Conservation (phyloP, 148 eudicot species). For the Spergularia marina region DNA sequence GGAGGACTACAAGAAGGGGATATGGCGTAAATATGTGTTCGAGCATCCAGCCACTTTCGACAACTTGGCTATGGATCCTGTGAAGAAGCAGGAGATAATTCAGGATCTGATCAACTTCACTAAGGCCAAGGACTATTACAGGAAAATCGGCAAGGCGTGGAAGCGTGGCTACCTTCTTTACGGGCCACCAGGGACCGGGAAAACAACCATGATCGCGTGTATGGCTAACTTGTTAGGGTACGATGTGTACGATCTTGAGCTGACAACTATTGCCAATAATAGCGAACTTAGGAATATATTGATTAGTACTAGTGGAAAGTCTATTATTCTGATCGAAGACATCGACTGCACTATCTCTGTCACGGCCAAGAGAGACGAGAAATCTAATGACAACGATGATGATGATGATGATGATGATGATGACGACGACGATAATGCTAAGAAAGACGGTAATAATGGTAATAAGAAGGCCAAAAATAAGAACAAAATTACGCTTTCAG, state of each 20-base stretch:
- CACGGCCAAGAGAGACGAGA: not conserved
- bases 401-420: too few relatives aligned
- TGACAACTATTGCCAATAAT: slow-evolving; percentile 45
- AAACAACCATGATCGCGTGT: slow-evolving; percentile 58
- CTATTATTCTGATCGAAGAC: slow-evolving; percentile 57
- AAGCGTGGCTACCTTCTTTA: slow-evolving; percentile 60
- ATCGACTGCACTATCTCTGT: slow-evolving; percentile 47
- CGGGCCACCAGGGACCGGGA: slow-evolving; percentile 64
- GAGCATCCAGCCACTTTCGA: slow-evolving; percentile 53
- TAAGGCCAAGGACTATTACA: slow-evolving; percentile 40
- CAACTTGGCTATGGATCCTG: slow-evolving; percentile 40
- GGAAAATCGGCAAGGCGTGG: slow-evolving; percentile 48
- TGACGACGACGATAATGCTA: not conserved
- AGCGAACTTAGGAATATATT: slow-evolving; percentile 39
- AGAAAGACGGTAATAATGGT: too few relatives aligned
- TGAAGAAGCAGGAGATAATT: slow-evolving; percentile 38
- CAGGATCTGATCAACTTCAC: slow-evolving; percentile 44
- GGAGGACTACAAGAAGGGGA: slow-evolving; percentile 4
- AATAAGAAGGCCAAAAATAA: not conserved
- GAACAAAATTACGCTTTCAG: slow-evolving; percentile 39
- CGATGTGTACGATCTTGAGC: slow-evolving; percentile 53
- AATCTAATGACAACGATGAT: not conserved
- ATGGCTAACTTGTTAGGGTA: slow-evolving; percentile 55
- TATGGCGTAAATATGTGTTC: slow-evolving; percentile 43
- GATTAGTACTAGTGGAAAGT: slow-evolving; percentile 38